Conservation (phyloP, 805 yeast genomes). For the Pichia manshurica region DNA sequence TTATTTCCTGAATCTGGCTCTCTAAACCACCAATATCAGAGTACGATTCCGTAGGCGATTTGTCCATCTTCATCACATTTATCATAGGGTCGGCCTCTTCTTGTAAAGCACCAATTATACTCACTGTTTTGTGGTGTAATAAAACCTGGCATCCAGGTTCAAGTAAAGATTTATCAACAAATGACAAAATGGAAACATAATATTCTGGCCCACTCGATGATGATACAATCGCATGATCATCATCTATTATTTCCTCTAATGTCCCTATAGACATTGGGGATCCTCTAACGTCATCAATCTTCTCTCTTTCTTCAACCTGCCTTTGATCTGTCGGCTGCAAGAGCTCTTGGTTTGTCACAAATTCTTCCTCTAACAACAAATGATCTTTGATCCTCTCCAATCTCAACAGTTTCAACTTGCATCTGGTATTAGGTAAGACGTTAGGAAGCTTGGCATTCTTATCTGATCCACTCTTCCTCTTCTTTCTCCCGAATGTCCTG, state of each 20-base stretch:
- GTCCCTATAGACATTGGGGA: slow-evolving; percentile 96
- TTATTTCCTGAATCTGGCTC: slow-evolving; percentile 92
- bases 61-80: slow-evolving; percentile 94
- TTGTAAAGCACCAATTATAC: slow-evolving; percentile 95
- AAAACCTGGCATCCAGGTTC: slow-evolving; percentile 97
- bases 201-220: slow-evolving; percentile 95
- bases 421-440: slow-evolving; percentile 88
- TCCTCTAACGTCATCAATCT: slow-evolving; percentile 93
- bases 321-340: slow-evolving; percentile 94
- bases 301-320: slow-evolving; percentile 92
- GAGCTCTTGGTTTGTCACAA: slow-evolving; percentile 89
- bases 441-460: slow-evolving; percentile 68
- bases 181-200: slow-evolving; percentile 90
- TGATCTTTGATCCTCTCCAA: slow-evolving; percentile 97
- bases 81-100: slow-evolving; percentile 99
- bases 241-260: slow-evolving; percentile 94
- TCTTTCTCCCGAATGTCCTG: slow-evolving; percentile 77
- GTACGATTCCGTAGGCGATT: slow-evolving; percentile 94
- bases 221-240: slow-evolving; percentile 97
- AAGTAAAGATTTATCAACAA: slow-evolving; percentile 91
- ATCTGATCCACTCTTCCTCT: slow-evolving; percentile 80
- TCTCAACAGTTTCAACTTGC: slow-evolving; percentile 83
- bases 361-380: slow-evolving; percentile 88
- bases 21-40: slow-evolving; percentile 98
- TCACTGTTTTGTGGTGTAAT: slow-evolving; percentile 90